phyloP scores from a whole-genome alignment of 257 asterid species.

The Lithospermum erythrorhizon region DNA sequence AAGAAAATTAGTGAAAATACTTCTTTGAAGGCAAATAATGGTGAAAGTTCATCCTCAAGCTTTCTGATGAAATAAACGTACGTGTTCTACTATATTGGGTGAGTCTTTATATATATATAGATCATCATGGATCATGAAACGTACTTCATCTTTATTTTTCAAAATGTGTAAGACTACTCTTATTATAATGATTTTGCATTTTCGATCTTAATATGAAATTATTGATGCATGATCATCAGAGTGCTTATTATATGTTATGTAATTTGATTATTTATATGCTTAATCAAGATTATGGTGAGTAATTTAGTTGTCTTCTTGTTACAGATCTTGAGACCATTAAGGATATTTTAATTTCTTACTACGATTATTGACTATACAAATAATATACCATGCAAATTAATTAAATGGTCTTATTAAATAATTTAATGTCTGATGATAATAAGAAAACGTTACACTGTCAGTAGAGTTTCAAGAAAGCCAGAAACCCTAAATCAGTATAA shows the following conservation, averaged over 20 bases:
- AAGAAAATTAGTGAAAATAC: no score
- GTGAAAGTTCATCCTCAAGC: no score
- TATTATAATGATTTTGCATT: neutral
- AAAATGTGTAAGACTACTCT: neutral
- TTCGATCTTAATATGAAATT: no score
- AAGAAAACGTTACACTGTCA: no score
- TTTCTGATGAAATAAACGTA: no score
- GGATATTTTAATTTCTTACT: no score
- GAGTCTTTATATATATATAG: neutral
- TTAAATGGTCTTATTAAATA: no score
- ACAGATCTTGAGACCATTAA: neutral
- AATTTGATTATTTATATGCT: neutral
- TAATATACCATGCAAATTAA: no score
- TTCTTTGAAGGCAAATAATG: no score
- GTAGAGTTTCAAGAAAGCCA: neutral
- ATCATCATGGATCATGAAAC: neutral
- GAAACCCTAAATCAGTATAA: neutral
- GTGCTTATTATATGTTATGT: no score
- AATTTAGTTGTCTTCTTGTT: neutral
- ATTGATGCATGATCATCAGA: neutral
- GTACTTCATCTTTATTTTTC: slow-evolving; percentile 5
- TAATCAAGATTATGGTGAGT: neutral
- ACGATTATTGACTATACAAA: no score
- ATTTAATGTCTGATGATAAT: neutral
- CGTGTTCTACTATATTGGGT: no score